Percentiles rank a stretch among this genome's conserved stretches.
Conservation (phyloP, 148 eudicot species). For the Dianthus caryophyllus region DNA sequence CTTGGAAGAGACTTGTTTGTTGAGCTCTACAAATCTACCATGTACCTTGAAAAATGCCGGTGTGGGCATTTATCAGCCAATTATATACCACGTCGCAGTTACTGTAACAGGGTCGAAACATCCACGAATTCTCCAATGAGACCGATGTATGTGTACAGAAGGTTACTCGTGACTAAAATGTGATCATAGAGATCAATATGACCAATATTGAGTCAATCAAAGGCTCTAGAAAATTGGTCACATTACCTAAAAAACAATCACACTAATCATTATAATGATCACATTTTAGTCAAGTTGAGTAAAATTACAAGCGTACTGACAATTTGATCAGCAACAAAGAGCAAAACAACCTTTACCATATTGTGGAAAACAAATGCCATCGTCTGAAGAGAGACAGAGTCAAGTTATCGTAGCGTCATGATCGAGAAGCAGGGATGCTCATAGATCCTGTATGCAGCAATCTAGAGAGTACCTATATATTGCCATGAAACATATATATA, state of each 20-base stretch:
- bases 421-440: constrained; percentile 50
- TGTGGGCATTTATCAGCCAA: neutral
- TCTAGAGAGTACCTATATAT: constrained; percentile 76
- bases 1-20: neutral
- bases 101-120: neutral
- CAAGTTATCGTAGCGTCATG: neutral
- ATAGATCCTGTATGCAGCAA: constrained; percentile 66
- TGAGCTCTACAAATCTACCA: neutral
- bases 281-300: neutral
- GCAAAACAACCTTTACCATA: constrained; percentile 1
- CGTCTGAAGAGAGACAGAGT: neutral
- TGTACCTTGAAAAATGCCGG: constrained; percentile 9
- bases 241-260: neutral
- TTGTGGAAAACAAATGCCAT: neutral
- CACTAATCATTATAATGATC: no score
- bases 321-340: neutral
- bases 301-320: neutral
- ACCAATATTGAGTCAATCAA: no score
- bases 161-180: no score
- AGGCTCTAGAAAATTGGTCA: no score
- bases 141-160: no score
- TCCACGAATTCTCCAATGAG: no score
- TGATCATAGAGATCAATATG: no score
- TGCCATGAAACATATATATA: no score
- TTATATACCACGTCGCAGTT: neutral